Conservation (phyloP, 2,329 filamentous ascomycete genomes). For the Colletotrichum neosansevieriae region DNA sequence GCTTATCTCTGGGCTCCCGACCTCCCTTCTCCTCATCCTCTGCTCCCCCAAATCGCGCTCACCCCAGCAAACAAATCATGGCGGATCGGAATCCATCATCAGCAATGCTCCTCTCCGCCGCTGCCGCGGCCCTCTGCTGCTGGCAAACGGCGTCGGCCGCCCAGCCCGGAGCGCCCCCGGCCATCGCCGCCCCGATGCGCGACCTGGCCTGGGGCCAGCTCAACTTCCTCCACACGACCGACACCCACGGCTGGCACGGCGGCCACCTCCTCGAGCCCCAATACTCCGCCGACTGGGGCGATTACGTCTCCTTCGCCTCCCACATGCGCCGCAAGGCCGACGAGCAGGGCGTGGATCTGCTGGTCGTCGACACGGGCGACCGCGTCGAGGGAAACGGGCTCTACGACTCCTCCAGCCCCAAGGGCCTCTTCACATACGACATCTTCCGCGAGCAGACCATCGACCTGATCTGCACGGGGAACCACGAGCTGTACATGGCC, state of each 20-base stretch:
- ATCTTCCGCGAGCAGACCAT: conserved; percentile 86
- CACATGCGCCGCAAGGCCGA: conserved; percentile 86
- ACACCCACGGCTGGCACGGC: conserved; percentile 95
- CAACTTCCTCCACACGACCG: conserved; percentile 97
- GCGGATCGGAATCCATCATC: conserved; percentile 23
- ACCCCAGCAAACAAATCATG: neutral
- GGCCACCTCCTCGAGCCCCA: conserved; percentile 95
- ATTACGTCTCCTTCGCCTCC: conserved; percentile 92
- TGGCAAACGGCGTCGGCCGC: conserved; percentile 59
- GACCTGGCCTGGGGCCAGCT: conserved; percentile 91
- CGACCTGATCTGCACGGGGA: conserved; percentile 88
- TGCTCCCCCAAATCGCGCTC: neutral
- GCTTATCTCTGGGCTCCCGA: neutral
- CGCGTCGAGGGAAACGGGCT: conserved; percentile 94
- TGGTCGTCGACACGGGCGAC: conserved; percentile 97
- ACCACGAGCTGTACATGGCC: conserved; percentile 92
- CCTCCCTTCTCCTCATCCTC: neutral
- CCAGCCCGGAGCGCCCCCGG: conserved; percentile 84
- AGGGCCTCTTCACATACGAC: conserved; percentile 88
- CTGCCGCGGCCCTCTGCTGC: conserved; percentile 45
- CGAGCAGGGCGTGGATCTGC: conserved; percentile 80
- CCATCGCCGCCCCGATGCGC: conserved; percentile 84
- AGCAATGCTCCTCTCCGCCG: conserved; percentile 21
- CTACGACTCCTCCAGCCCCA: conserved; percentile 89
- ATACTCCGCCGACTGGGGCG: conserved; percentile 97